Percentiles rank a stretch among this genome's conserved stretches.
Evolutionary conservation across 371 early-diverging fungal species (phyloP).

Genomic region (Mucor racemosus): DNA sequence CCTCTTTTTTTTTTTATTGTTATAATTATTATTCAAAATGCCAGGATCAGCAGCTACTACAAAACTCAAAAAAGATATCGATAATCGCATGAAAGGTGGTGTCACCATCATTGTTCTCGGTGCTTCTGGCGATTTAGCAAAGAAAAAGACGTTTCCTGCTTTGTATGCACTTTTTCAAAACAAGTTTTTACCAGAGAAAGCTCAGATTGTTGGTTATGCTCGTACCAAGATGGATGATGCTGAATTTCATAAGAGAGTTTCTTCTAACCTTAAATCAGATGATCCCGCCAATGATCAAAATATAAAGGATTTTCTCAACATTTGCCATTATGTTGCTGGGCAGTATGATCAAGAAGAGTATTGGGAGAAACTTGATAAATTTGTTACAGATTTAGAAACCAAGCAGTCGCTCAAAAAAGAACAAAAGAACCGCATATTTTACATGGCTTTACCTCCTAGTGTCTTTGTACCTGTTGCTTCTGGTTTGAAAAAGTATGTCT

Average conservation of each 20-base stretch:
- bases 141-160: conserved; percentile 98
- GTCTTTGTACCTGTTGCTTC: conserved; percentile 88
- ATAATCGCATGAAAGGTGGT: conserved; percentile 27
- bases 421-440: conserved; percentile 80
- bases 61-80: conserved; percentile 28
- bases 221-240: conserved; percentile 66
- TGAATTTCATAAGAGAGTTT: conserved; percentile 78
- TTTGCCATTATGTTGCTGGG: conserved; percentile 87
- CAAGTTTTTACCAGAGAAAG: conserved; percentile 73
- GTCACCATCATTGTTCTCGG: conserved; percentile 72
- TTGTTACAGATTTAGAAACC: conserved; percentile 59
- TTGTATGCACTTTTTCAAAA: conserved; percentile 86
- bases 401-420: conserved; percentile 39
- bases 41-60: conserved; percentile 1
- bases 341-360: conserved; percentile 85
- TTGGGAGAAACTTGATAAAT: conserved; percentile 68
- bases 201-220: conserved; percentile 94
- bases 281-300: conserved; percentile 57
- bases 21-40: not conserved
- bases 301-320: conserved; percentile 68
- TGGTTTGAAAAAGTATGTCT: conserved; percentile 72
- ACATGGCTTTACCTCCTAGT: conserved; percentile 98
- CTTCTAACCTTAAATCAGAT: conserved; percentile 64
- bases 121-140: conserved; percentile 93
- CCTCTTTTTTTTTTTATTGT: not conserved